Base-by-base conservation (phyloP, 306 rosid species). In the Arachis stenosperma region DNA sequence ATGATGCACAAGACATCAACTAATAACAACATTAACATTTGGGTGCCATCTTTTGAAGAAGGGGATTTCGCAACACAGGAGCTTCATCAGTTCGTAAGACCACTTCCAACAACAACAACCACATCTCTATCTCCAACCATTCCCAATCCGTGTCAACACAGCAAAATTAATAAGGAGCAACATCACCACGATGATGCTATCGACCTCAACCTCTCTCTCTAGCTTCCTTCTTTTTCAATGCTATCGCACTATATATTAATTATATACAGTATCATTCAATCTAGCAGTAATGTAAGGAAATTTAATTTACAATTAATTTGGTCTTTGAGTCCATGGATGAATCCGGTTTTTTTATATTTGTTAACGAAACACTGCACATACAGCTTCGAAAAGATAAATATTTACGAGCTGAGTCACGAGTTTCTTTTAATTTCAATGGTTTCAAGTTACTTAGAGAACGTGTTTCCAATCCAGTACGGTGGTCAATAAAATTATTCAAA, bases 161-260 rank as follows among this genome's bases (percentile, higher is more conserved):
- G n/a, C 41, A 57, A 72, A 39, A 15, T 17, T 55, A 68, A n/a
- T 36, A 37, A 29, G 61, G 47, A 63, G 9, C 65, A 15, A 10
- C 37, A 33, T 33, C 57, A 46, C 72, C 59, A 33, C 1, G 14
- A 46, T 3, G 8, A 56, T 50, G 64, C 33, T 40, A 66, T 83
- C 3, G 52, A 79, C 33, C 86, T 83, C 61, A 71, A 61, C 22
- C 87, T 83, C 48, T 3, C 82, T 44, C 84, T 83, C 14, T 80
- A 76, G 68, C 0, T 30, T 57, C 5, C 10, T 1, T 43, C 7
- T 13, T 56, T 13, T 8, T 47, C 11, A 4, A 5, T 12, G 2
- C 7, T 3, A n/a, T 0, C 6, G 8, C 29, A 13, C 40, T 6
- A 15, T 46, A 7, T 53, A 10, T 52, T 9, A 33, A 6, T 53